These are phyloP conservation scores for Arthrobotrys conoides DNA, from an alignment of 2,329 filamentous ascomycete species.

Conservation along the genomic window DNA sequence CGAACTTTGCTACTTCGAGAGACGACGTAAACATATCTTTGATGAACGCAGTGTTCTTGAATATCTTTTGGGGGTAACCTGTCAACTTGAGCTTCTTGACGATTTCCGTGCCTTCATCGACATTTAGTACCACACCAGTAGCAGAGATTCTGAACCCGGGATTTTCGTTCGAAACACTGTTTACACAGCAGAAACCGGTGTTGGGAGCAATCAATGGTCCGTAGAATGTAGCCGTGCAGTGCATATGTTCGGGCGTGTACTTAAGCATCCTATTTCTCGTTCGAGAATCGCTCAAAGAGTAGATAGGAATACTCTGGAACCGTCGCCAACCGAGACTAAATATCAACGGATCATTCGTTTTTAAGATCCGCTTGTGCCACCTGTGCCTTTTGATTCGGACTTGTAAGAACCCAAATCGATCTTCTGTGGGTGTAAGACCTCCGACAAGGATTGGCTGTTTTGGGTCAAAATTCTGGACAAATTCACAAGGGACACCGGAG, in stretches of 20 bases:
- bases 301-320: conserved; percentile 92
- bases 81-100: conserved; percentile 99
- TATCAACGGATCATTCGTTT: conserved; percentile 97
- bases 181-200: conserved; percentile 93
- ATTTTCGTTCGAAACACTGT: conserved; percentile 82
- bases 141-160: conserved; percentile 95
- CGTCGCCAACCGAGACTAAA: conserved; percentile 96
- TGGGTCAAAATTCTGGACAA: conserved; percentile 84
- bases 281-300: conserved; percentile 93
- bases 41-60: conserved; percentile 99
- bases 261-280: conserved; percentile 98
- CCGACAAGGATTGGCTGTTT: conserved; percentile 88
- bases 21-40: conserved; percentile 97
- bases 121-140: conserved; percentile 91
- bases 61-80: conserved; percentile 94
- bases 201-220: conserved; percentile 95
- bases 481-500: conserved; percentile 90
- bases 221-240: conserved; percentile 96
- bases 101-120: conserved; percentile 96
- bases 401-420: conserved; percentile 95
- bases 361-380: conserved; percentile 99
- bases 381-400: conserved; percentile 96
- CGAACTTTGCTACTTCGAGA: conserved; percentile 97
- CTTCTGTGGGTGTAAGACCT: conserved; percentile 92
- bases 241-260: conserved; percentile 99